Conservation (phyloP, 2,329 filamentous ascomycete genomes). For the Penicillium palitans region DNA sequence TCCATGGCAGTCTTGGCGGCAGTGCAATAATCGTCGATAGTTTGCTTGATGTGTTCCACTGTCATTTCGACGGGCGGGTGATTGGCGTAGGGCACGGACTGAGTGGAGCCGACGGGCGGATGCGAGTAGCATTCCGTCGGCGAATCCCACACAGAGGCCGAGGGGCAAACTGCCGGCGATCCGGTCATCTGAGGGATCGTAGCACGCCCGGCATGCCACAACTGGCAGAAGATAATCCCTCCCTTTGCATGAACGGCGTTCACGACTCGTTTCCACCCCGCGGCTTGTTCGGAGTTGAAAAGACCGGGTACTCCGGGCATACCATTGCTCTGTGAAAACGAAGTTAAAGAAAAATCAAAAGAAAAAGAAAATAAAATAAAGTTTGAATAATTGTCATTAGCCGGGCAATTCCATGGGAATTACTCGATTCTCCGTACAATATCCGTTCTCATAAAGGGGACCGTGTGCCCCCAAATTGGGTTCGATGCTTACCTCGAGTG, state of each 20-base stretch:
- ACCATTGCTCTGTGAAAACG: constrained; percentile 35
- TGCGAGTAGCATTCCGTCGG: constrained; percentile 46
- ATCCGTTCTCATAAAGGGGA: background rate
- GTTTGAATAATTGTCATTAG: background rate
- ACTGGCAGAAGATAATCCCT: constrained; percentile 47
- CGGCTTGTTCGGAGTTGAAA: constrained; percentile 44
- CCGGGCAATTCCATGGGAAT: background rate
- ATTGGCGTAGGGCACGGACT: constrained; percentile 43
- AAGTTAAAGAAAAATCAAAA: background rate
- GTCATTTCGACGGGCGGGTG: constrained; percentile 49
- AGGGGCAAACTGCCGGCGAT: constrained; percentile 40
- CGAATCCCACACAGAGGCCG: constrained; percentile 49
- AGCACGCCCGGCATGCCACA: constrained; percentile 51
- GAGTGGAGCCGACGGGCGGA: constrained; percentile 38
- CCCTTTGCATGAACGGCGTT: constrained; percentile 54
- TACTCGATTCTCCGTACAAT: background rate
- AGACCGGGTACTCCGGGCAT: constrained; percentile 41
- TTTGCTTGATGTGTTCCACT: constrained; percentile 47
- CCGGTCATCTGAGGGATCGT: constrained; percentile 46
- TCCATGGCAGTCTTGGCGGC: constrained; percentile 54
- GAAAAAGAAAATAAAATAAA: constrained; percentile 1
- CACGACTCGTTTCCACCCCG: constrained; percentile 54
- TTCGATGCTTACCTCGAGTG: constrained; percentile 36
- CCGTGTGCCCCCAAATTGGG: background rate
- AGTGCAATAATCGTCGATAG: constrained; percentile 46